phyloP scores from a whole-genome alignment of 2,329 filamentous ascomycete genomes.

The Akanthomyces uredinophilus region DNA sequence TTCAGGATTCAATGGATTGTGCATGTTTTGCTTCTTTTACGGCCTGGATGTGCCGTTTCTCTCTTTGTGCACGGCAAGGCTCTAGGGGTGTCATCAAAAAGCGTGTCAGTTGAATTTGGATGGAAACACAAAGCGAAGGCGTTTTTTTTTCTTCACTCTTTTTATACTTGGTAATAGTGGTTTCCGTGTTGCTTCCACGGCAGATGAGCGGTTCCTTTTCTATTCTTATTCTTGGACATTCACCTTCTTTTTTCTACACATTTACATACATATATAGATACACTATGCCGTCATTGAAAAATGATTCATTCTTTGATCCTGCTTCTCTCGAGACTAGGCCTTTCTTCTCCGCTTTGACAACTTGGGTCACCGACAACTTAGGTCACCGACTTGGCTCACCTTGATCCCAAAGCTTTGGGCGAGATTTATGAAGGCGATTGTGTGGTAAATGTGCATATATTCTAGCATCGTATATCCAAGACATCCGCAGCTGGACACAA shows the following conservation, averaged over 20 bases:
- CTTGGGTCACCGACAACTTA: too few species aligned
- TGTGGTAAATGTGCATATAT: not conserved
- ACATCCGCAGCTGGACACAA: not conserved
- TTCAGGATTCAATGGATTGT: not conserved
- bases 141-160: not conserved
- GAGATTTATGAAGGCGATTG: too few species aligned
- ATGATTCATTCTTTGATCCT: not conserved
- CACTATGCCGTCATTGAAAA: not conserved
- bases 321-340: not conserved
- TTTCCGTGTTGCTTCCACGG: not conserved
- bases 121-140: slow-evolving; percentile 5
- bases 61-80: not conserved
- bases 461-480: not conserved
- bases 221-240: not conserved
- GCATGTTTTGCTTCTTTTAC: not conserved
- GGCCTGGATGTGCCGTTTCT: not conserved
- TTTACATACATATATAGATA: not conserved
- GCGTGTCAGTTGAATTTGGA: not conserved
- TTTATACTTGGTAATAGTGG: not conserved
- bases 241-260: not conserved
- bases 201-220: not conserved
- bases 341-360: too few species aligned
- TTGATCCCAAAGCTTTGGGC: too few species aligned
- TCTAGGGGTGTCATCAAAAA: not conserved
- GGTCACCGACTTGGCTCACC: too few species aligned